A percentile compares a stretch with the other conserved stretches of the same genome.
phyloP scores from a whole-genome alignment of 306 rosid genomes.

The Medicago lupulina region DNA sequence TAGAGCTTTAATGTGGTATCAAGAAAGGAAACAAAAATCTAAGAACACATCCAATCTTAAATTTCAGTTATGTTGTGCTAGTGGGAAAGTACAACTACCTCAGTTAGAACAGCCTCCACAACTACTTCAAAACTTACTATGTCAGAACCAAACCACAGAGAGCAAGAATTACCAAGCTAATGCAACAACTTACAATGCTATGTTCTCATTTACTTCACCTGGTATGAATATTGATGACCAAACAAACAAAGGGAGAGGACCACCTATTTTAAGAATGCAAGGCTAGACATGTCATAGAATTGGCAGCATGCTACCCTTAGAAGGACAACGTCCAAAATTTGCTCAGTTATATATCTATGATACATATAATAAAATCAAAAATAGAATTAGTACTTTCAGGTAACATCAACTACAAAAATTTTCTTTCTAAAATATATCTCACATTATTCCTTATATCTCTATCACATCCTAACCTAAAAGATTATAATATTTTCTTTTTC shows the following conservation, averaged over 20 bases:
- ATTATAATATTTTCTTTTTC: too few relatives aligned
- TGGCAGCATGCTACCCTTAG: neutral
- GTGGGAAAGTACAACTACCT: neutral
- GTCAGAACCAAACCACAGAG: rapidly evolving
- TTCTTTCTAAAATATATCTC: too few relatives aligned
- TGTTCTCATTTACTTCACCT: neutral
- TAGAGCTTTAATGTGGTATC: neutral
- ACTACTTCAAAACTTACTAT: rapidly evolving
- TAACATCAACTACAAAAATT: too few relatives aligned
- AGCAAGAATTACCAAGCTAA: neutral
- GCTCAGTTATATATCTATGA: neutral
- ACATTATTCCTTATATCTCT: too few relatives aligned
- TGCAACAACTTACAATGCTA: neutral
- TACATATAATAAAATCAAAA: neutral
- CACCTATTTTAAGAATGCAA: neutral
- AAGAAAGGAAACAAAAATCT: neutral
- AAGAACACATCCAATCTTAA: neutral
- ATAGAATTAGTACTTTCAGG: too few relatives aligned
- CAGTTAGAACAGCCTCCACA: neutral
- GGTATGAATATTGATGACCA: neutral
- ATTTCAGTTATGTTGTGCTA: neutral
- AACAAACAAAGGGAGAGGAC: neutral
- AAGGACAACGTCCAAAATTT: neutral
- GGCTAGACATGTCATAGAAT: neutral
- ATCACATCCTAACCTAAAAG: too few relatives aligned